Evolutionary conservation across 31 red algal genomes (phyloP).

Genomic region (Odonthalia washingtoniensis): DNA sequence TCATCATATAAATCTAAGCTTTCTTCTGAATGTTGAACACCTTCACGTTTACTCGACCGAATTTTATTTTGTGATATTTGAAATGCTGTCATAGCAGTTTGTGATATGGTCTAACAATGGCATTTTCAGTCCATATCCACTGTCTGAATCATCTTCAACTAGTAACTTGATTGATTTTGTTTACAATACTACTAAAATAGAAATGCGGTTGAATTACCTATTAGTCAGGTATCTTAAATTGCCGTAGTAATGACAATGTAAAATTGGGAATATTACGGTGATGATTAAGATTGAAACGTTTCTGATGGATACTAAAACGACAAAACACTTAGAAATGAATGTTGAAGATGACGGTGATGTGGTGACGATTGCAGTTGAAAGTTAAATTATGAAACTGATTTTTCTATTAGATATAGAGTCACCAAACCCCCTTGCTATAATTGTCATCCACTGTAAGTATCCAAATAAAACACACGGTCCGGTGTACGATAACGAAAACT

Average conservation of each 20-base stretch:
- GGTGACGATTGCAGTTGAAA: not conserved
- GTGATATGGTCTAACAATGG: not conserved
- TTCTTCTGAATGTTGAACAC: not conserved
- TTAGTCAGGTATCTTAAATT: not conserved
- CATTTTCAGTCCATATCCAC: not conserved
- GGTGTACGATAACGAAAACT: too few relatives aligned
- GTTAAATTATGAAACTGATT: not conserved
- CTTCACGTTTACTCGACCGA: not conserved
- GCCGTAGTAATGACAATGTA: not conserved
- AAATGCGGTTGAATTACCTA: not conserved
- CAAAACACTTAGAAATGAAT: too few relatives aligned
- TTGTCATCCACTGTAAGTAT: slow-evolving; percentile 75
- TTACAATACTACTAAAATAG: not conserved
- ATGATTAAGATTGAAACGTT: too few relatives aligned
- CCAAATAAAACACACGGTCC: slow-evolving; percentile 96
- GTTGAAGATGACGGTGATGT: too few relatives aligned
- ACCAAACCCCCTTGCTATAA: not conserved
- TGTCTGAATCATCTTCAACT: not conserved
- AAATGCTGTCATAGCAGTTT: too few relatives aligned
- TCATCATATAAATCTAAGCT: not conserved
- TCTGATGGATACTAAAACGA: too few relatives aligned
- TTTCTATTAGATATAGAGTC: not conserved
- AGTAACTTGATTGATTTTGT: not conserved
- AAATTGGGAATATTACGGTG: not conserved
- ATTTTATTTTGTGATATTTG: not conserved